Percentiles rank a stretch among this genome's conserved stretches.
These are phyloP conservation scores for Cardiospermum halicacabum DNA, from an alignment of 345 rosid genomes.

Conservation along the genomic window DNA sequence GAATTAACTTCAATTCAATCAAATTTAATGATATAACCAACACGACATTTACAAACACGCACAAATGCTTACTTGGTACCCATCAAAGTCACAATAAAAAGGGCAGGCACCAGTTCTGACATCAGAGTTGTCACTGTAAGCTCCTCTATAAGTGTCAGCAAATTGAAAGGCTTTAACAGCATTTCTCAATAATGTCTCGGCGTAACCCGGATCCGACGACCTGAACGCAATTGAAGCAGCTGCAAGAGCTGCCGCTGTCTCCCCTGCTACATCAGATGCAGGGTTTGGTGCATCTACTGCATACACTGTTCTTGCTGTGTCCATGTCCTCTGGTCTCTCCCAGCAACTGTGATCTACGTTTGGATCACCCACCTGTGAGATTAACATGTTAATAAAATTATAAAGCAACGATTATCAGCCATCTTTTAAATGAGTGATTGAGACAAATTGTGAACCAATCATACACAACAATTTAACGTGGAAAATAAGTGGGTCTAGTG, in stretches of 20 bases:
- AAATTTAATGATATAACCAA: neutral
- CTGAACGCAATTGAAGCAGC: slow-evolving; percentile 85
- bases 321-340: slow-evolving; percentile 99
- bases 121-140: slow-evolving; percentile 76
- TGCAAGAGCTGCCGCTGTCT: slow-evolving; percentile 81
- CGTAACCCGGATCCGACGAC: slow-evolving; percentile 71
- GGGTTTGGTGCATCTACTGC: slow-evolving; percentile 79
- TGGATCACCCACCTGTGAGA: slow-evolving; percentile 85
- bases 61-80: slow-evolving; percentile 56
- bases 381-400: neutral
- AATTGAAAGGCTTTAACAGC: slow-evolving; percentile 55
- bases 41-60: too few species aligned
- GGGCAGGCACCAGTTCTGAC: slow-evolving; percentile 80
- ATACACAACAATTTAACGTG: neutral
- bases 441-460: slow-evolving; percentile 2
- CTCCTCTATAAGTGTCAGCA: slow-evolving; percentile 82
- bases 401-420: neutral
- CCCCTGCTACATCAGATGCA: slow-evolving; percentile 90
- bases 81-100: slow-evolving; percentile 88
- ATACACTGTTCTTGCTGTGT: slow-evolving; percentile 72
- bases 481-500: neutral
- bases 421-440: neutral
- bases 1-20: neutral
- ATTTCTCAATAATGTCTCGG: slow-evolving; percentile 62
- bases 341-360: slow-evolving; percentile 75